phyloP scores from a whole-genome alignment of 441 rosid genomes.

The Dalechampia spathulata region DNA sequence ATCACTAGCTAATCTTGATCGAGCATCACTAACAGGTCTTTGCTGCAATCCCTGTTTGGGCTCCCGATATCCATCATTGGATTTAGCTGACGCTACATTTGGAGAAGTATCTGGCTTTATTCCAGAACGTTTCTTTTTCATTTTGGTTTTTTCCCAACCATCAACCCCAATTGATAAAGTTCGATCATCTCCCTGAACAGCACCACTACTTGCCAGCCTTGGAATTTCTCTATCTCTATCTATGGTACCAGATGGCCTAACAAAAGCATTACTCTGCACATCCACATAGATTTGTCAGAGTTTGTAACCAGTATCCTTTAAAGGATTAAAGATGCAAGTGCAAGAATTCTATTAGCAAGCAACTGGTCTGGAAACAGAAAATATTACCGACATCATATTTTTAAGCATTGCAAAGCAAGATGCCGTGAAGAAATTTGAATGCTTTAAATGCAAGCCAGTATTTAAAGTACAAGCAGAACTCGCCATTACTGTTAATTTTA shows the following conservation, averaged over 20 bases:
- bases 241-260: constrained; percentile 55
- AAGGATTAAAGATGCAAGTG: constrained; percentile 16
- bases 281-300: constrained; percentile 48
- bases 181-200: constrained; percentile 66
- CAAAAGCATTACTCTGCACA: constrained; percentile 57
- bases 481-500: background rate
- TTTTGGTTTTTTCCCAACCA: constrained; percentile 96
- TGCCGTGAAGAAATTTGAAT: background rate
- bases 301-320: constrained; percentile 16
- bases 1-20: constrained; percentile 70
- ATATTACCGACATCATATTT: background rate
- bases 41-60: constrained; percentile 72
- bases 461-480: background rate
- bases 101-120: constrained; percentile 76
- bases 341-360: constrained; percentile 6
- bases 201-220: constrained; percentile 49
- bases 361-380: constrained; percentile 4
- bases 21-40: constrained; percentile 51
- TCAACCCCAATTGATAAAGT: constrained; percentile 66
- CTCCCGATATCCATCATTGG: constrained; percentile 66
- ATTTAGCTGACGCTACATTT: constrained; percentile 44
- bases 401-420: constrained; percentile 1
- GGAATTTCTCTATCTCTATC: constrained; percentile 75
- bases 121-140: constrained; percentile 96
- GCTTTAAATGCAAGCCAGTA: background rate